A percentile compares a stretch with the other conserved stretches of the same genome.
Conservation (phyloP, 129 eudicot genomes). For the Flaveria brownii region DNA sequence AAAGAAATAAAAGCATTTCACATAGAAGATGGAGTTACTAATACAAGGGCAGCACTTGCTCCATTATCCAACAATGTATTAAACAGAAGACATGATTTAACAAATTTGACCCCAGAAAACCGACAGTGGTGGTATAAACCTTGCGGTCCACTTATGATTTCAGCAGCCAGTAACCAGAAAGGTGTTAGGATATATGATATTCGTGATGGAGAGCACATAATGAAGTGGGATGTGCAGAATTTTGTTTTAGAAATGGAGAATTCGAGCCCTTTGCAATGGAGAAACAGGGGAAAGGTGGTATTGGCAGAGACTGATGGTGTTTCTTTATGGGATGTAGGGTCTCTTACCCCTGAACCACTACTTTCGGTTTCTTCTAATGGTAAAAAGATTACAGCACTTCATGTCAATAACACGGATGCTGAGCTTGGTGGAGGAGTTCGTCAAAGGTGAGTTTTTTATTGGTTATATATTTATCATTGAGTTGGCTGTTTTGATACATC, state of each 20-base stretch:
- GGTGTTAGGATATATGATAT: slow-evolving; percentile 65
- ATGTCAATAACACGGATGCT: slow-evolving; percentile 84
- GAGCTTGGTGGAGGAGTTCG: slow-evolving; percentile 94
- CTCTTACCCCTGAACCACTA: slow-evolving; percentile 59
- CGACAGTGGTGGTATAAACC: slow-evolving; percentile 92
- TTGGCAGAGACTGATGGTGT: slow-evolving; percentile 60
- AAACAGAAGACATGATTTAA: slow-evolving; percentile 51
- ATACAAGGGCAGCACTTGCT: slow-evolving; percentile 64
- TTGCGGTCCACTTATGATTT: slow-evolving; percentile 74
- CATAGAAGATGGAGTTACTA: slow-evolving; percentile 45
- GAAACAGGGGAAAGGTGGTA: slow-evolving; percentile 77
- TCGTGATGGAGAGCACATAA: slow-evolving; percentile 88
- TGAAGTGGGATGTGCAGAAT: slow-evolving; percentile 81
- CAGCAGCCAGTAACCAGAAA: slow-evolving; percentile 72
- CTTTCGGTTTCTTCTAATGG: slow-evolving; percentile 49
- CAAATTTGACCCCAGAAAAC: slow-evolving; percentile 50
- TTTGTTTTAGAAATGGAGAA: slow-evolving; percentile 69
- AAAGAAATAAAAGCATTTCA: slow-evolving; percentile 64
- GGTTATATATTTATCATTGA: background rate
- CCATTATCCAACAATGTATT: slow-evolving; percentile 62
- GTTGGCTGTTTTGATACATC: background rate
- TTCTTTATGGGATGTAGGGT: slow-evolving; percentile 82
- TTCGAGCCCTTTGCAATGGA: slow-evolving; percentile 91
- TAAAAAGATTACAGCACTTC: slow-evolving; percentile 68
- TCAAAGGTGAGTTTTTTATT: slow-evolving; percentile 52